Base-by-base conservation (phyloP, 306 rosid species). In the Dalbergia oliveri region DNA sequence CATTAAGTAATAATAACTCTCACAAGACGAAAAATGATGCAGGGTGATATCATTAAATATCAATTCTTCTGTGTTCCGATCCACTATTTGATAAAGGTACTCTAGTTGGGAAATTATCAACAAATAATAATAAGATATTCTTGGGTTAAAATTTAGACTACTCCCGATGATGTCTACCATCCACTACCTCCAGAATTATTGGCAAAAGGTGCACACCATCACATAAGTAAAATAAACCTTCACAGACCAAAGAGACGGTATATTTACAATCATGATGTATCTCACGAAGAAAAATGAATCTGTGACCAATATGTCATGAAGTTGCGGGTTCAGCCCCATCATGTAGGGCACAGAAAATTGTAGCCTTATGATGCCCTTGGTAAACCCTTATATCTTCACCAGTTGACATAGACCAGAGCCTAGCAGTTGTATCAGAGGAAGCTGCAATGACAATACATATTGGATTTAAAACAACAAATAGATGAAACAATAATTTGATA, bases 331-430 rank as follows among this genome's bases (percentile, higher is more conserved):
- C 98, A 19, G 99, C 98, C 57, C 99, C 99, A 69, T 96, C 99
- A 54, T 96, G 97, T 11, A 93, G 92, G 39, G 99, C 99, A 87
- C 98, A 93, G 54, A 97, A 93, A 86, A 91, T 83, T 43, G 99
- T 90, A 39, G 98, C 97, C 80, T 96, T 96, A 83, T 93, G 99
- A 84, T 96, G 98, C 34, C 99, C 99, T 79, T 89, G 97, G 80
- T 96, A 93, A 79, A 86, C 90, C 84, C 73, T 90, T 71, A 95
- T 91, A 76, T 90, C 97, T 84, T 96, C 96, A 31, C 99, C 99
- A 4, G 77, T 87, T 66, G 98, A 80, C 93, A 90, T 87, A 75
- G 91, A 87, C 99, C 99, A 96, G 66, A 96, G 99, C 83, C 97
- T 93, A 62, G 99, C 99, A 6, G 99, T 93, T 34, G 92, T 54